Conservation (phyloP, 768 basidiomycete genomes). For the Collybia mongolica region DNA sequence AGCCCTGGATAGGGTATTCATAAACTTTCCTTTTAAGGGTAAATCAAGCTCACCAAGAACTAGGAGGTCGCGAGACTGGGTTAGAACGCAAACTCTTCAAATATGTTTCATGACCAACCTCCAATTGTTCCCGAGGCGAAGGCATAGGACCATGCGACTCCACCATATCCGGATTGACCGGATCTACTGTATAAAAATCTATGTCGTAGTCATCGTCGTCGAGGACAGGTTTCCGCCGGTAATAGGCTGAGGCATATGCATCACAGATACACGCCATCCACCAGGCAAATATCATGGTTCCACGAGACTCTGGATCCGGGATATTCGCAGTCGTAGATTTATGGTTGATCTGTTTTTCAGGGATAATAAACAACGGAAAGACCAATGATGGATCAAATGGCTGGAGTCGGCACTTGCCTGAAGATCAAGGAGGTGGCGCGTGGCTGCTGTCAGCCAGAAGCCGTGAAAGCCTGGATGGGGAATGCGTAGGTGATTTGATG, state of each 20-base stretch:
- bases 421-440: slow-evolving; percentile 76
- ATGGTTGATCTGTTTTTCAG: slow-evolving; percentile 66
- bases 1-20: slow-evolving; percentile 52
- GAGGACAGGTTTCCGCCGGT: slow-evolving; percentile 81
- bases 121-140: slow-evolving; percentile 76
- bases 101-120: slow-evolving; percentile 43
- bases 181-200: slow-evolving; percentile 80
- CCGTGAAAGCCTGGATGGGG: slow-evolving; percentile 67
- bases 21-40: slow-evolving; percentile 1
- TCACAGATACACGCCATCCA: slow-evolving; percentile 91
- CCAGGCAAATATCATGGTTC: slow-evolving; percentile 90
- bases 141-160: slow-evolving; percentile 45
- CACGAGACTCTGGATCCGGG: slow-evolving; percentile 70
- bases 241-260: slow-evolving; percentile 80
- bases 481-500: neutral
- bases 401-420: slow-evolving; percentile 45
- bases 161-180: slow-evolving; percentile 45
- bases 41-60: slow-evolving; percentile 60
- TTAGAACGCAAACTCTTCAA: slow-evolving; percentile 10
- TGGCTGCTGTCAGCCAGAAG: slow-evolving; percentile 80
- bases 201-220: slow-evolving; percentile 91
- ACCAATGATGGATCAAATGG: too few species aligned
- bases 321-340: slow-evolving; percentile 76
- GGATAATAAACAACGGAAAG: too few species aligned
- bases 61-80: slow-evolving; percentile 22